Base-by-base conservation (phyloP, 129 eudicot genomes). In the Arctium minus region DNA sequence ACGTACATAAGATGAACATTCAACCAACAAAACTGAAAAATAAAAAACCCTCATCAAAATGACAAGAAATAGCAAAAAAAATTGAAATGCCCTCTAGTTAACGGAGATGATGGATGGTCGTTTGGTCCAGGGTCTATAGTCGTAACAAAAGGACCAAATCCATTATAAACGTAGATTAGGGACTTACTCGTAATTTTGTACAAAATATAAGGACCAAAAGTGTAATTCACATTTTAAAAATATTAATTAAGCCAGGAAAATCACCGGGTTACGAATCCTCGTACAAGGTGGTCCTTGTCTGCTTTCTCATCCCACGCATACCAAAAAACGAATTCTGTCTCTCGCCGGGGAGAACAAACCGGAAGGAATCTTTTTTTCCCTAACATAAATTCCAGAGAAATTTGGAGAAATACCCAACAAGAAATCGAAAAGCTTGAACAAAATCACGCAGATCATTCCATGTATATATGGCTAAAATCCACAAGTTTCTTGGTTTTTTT, bases 231-330 rank as follows among this genome's bases (percentile, higher is more conserved):
- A 9, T 44, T 44, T 44, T 1, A 46, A 56, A 42, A 56, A n/a
- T 13, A 3, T n/a, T 56, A 13, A 53, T 15, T 53, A 13, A 7
- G 65, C 17, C 65, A 53, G 17, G 64, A 50, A 15, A 15, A 53
- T 53, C 64, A 50, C 11, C 50, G 13, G 50, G 50, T 44, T 15
- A 53, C 73, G 74, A 72, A 83, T 78, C 83, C 86, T 84, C 83
- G 86, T 84, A 84, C 86, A 40, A 77, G 40, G 82, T 83, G 76
- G 80, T 9, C 81, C 78, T 17, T 70, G 74, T 83, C 86, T 76
- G 72, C 42, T 60, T 77, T 33, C 37, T 60, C 71, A 84, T 73
- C 80, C 83, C 86, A 83, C 79, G 69, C 73, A 38, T 70, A 84
- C 83, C 68, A 60, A 60, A 60, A 60, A 4, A 6, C 27, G 68